phyloP scores from a whole-genome alignment of 768 basidiomycete species.

The Hygrocybe punicea region DNA sequence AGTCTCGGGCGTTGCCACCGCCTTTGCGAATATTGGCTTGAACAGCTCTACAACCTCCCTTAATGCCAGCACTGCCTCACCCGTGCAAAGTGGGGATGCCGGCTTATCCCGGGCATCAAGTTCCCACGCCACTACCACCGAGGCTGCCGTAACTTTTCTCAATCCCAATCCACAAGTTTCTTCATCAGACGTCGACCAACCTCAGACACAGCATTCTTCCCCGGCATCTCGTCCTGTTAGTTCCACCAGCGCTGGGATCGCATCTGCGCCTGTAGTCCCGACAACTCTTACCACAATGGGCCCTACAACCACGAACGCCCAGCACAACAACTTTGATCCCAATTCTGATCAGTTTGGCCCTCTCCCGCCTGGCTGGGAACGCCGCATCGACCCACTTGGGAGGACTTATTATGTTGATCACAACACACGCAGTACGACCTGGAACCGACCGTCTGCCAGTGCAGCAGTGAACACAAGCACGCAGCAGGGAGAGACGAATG shows the following conservation, averaged over 20 bases:
- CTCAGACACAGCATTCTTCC: conserved; percentile 21
- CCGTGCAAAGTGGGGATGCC: conserved; percentile 37
- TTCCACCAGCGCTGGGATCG: conserved; percentile 8
- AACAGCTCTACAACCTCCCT: conserved; percentile 59
- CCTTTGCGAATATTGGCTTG: conserved; percentile 60
- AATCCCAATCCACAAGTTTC: conserved; percentile 25
- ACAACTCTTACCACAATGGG: conserved; percentile 33
- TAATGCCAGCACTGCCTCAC: conserved; percentile 46
- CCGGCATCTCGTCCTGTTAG: conserved; percentile 27
- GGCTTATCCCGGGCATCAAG: conserved; percentile 60
- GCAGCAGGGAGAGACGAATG: conserved; percentile 77
- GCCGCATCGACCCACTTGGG: conserved; percentile 93
- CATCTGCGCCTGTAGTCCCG: conserved; percentile 18
- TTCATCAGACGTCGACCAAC: conserved; percentile 19
- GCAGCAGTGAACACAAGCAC: conserved; percentile 66
- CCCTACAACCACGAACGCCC: conserved; percentile 36
- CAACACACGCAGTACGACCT: conserved; percentile 95
- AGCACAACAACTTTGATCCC: conserved; percentile 91
- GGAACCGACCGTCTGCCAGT: conserved; percentile 86
- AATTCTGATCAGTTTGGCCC: conserved; percentile 92
- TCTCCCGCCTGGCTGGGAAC: conserved; percentile 91
- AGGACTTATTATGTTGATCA: conserved; percentile 99
- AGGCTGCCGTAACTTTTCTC: conserved; percentile 26
- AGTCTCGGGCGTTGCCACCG: conserved; percentile 53
- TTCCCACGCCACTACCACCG: conserved; percentile 58